Base-by-base conservation (phyloP, 768 basidiomycete species). In the Ramaria sp. region DNA sequence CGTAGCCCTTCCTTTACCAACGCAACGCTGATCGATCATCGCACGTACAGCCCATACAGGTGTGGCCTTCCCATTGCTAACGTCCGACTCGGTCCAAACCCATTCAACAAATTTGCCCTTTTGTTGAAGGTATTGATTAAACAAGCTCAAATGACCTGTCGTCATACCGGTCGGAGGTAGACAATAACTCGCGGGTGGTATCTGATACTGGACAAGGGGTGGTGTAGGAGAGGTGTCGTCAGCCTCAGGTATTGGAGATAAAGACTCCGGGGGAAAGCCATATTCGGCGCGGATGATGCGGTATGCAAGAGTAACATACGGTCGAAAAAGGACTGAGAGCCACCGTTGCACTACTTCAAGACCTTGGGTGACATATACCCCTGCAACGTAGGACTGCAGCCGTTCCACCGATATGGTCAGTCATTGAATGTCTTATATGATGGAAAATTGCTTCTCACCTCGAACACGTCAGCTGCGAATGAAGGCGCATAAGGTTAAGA, bases 71-170 rank as follows among this genome's bases (percentile, higher is more conserved):
- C 75, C 79, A 22, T 76, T 76, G 52, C 73, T 69, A 42, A 70
- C 68, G 13, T 61, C 66, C n/a, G 68, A 67, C 24, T 81, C 79
- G 27, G 75, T 71, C 64, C 84, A 88, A 11, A 78, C 68, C 88
- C 88, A 91, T 69, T 91, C 86, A 59, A 90, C 76, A 52, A 68
- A 64, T 53, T 72, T 74, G 63, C 72, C 74, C 27, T 65, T 62
- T 68, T 79, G 84, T 69, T 86, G 82, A 54, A 90, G 66, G 57
- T 78, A 73, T 70, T 90, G 88, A 65, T 91, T 91, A 75, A 91
- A 89, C 53, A 91, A 69, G 38, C 85, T 83, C 11, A 91, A 78
- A 65, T 90, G 84, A 4, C 88, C 88, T 33, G 70, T 68, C 49
- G 60, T 58, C 39, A 49, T 22, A 30, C 34, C 20, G 46, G 66